Base-by-base conservation (phyloP, 23 red algal genomes). In the Chondrus crispus region DNA sequence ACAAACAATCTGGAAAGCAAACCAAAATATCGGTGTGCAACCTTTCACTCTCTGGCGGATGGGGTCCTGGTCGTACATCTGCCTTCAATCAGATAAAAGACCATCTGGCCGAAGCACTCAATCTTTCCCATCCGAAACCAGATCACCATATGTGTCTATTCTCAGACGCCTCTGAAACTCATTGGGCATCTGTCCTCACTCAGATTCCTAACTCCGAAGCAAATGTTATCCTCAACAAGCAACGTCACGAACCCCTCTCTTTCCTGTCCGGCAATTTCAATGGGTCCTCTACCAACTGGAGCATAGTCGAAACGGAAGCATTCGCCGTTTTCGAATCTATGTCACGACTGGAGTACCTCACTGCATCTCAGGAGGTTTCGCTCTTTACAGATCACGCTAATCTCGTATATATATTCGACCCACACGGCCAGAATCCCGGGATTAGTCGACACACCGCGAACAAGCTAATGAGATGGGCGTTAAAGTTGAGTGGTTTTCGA, bases 111-210 rank as follows among this genome's bases (percentile, higher is more conserved):
- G n/a, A n/a, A n/a, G n/a, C n/a, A n/a, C n/a, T n/a, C n/a, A 70
- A 86, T 26, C 82, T 86, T 36, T 52, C 82, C 20, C 62, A 69
- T 70, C 33, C 62, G 5, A 71, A 86, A 62, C 20, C 10, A 6
- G 30, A 71, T 71, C 60, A 86, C 20, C 39, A 50, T 2, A 2
- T 86, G 3, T 86, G 58, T 86, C 62, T 86, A 10, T 86, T 86
- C 41, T 22, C 82, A 3, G 82, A 86, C 20, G 82, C 82, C 5
- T 86, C 82, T 4, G 28, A 86, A 14, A 86, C 82, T 26, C 82
- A 71, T 42, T 71, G 82, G 82, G 58, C 82, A 2, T 24, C 82
- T 4, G 52, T 86, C 5, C 82, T 69, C 39, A 86, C 82, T n/a
- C 82, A 66, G 46, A 36, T 86, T 42, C 82, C 58, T 14, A 1